phyloP scores from a whole-genome alignment of 1,139 yeast genomes.

The Sugiyamaella paludigena region DNA sequence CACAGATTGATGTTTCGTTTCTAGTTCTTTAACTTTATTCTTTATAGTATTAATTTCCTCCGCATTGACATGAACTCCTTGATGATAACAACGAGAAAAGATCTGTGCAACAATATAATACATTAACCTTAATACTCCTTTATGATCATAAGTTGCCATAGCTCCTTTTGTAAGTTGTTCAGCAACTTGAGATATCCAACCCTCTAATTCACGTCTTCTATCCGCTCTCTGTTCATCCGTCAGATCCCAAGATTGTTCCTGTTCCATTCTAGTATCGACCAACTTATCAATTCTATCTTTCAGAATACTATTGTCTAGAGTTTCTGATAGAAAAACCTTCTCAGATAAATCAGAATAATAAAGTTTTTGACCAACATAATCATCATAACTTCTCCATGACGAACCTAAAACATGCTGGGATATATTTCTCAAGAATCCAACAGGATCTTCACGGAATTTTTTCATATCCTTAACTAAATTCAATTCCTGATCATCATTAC shows the following conservation, averaged over 20 bases:
- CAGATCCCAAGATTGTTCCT: slow-evolving; percentile 29
- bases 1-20: slow-evolving; percentile 38
- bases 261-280: slow-evolving; percentile 34
- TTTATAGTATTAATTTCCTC: slow-evolving; percentile 37
- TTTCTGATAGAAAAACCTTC: slow-evolving; percentile 28
- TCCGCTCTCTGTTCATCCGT: slow-evolving; percentile 26
- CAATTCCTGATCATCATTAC: slow-evolving; percentile 10
- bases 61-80: slow-evolving; percentile 43
- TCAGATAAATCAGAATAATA: slow-evolving; percentile 38
- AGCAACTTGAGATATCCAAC: slow-evolving; percentile 36
- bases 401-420: slow-evolving; percentile 37
- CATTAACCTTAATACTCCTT: slow-evolving; percentile 34
- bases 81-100: slow-evolving; percentile 42
- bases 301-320: slow-evolving; percentile 35
- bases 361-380: slow-evolving; percentile 39
- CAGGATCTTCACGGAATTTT: slow-evolving; percentile 40
- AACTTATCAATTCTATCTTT: slow-evolving; percentile 33
- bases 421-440: slow-evolving; percentile 34
- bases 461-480: slow-evolving; percentile 29
- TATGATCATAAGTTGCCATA: slow-evolving; percentile 38
- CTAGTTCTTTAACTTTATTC: slow-evolving; percentile 38
- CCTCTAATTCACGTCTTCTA: slow-evolving; percentile 30
- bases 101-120: slow-evolving; percentile 42
- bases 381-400: slow-evolving; percentile 41
- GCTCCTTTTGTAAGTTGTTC: slow-evolving; percentile 35